phyloP scores from a whole-genome alignment of 306 rosid genomes.

The Biancaea sappan region DNA sequence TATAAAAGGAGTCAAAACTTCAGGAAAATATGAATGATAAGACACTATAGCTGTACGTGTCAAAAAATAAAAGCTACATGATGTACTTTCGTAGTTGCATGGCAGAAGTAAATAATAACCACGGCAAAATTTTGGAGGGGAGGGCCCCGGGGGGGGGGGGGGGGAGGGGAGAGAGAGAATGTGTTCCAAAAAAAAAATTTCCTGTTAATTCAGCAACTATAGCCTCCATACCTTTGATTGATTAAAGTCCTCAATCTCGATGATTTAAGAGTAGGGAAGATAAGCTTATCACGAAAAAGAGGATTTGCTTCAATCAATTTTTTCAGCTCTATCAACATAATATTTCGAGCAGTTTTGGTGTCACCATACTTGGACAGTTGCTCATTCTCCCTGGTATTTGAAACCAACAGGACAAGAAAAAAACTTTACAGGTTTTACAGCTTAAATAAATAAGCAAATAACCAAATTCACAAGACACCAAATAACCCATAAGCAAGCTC shows the following conservation, averaged over 20 bases:
- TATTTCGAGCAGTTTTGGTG: constrained; percentile 82
- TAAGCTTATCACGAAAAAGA: constrained; percentile 79
- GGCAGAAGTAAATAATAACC: neutral
- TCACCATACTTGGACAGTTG: constrained; percentile 87
- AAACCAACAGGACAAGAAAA: constrained; percentile 14
- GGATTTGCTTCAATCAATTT: constrained; percentile 86
- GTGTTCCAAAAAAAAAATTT: too few species aligned
- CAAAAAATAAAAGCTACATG: constrained; percentile 1
- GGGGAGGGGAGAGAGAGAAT: too few species aligned
- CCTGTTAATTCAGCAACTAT: constrained; percentile 23
- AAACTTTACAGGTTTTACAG: constrained; percentile 7
- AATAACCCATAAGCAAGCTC: neutral
- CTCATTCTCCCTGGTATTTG: constrained; percentile 73
- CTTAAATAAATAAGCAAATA: constrained; percentile 6
- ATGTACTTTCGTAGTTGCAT: constrained; percentile 1
- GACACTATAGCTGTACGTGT: neutral
- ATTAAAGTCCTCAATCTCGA: constrained; percentile 78
- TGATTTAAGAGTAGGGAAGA: constrained; percentile 71
- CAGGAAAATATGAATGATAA: neutral
- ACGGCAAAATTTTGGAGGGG: neutral
- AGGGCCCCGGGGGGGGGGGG: too few species aligned
- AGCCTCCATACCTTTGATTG: constrained; percentile 71
- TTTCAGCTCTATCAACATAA: constrained; percentile 82
- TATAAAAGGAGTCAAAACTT: constrained; percentile 1
- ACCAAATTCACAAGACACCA: neutral